Evolutionary conservation across 345 rosid species (phyloP).

Genomic region (Eucalyptus melliodora): DNA sequence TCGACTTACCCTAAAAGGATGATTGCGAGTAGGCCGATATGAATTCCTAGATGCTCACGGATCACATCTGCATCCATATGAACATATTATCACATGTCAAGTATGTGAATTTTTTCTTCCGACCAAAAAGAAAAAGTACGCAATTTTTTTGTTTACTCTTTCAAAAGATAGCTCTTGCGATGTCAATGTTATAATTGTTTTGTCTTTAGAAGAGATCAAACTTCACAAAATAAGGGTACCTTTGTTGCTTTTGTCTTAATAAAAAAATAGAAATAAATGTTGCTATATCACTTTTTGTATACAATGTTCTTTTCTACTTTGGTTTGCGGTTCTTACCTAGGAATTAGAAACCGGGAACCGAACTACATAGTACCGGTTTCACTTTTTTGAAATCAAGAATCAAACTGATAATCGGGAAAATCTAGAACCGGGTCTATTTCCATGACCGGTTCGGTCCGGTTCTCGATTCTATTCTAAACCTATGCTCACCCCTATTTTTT

Average conservation of each 20-base stretch:
- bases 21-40: background rate
- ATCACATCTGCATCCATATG: background rate
- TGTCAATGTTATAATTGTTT: background rate
- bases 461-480: no score
- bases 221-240: background rate
- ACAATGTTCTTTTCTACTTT: background rate
- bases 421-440: background rate
- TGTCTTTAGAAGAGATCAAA: background rate
- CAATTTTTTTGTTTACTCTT: background rate
- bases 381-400: background rate
- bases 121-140: no score
- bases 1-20: background rate
- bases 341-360: no score
- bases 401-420: accelerated
- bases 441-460: accelerated
- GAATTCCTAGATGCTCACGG: background rate
- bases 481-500: background rate
- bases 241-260: background rate
- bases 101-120: background rate
- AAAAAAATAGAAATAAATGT: background rate
- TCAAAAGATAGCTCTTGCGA: background rate
- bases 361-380: accelerated
- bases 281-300: background rate
- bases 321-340: background rate
- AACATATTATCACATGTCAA: background rate